These are phyloP conservation scores for Cladophialophora chaetospira DNA, from an alignment of 2,329 filamentous ascomycete species.

Conservation along the genomic window DNA sequence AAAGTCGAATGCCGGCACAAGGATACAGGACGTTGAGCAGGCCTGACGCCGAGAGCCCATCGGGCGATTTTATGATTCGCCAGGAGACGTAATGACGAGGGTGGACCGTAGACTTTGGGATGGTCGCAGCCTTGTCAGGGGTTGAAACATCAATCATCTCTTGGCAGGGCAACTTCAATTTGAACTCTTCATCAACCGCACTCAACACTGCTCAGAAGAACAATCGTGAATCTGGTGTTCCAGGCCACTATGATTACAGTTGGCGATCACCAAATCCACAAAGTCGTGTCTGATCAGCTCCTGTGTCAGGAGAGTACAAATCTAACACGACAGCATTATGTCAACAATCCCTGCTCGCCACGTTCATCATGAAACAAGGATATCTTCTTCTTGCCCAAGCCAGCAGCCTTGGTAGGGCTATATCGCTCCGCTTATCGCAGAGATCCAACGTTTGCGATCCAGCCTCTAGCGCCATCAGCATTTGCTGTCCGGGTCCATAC, in stretches of 20 bases:
- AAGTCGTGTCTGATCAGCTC: neutral
- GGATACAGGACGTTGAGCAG: neutral
- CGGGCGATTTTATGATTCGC: neutral
- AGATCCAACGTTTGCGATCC: slow-evolving; percentile 24
- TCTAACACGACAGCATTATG: neutral
- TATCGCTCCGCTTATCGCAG: slow-evolving; percentile 13
- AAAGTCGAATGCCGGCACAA: too few species aligned
- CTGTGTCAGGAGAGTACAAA: neutral
- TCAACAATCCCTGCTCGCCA: slow-evolving; percentile 21
- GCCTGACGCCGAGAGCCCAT: neutral
- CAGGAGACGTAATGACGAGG: neutral
- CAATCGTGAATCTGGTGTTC: neutral
- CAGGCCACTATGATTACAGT: neutral
- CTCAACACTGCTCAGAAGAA: neutral
- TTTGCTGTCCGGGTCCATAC: neutral
- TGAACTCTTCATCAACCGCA: neutral
- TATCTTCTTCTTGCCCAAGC: neutral
- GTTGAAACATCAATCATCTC: neutral
- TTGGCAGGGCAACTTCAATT: neutral
- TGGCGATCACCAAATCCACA: neutral
- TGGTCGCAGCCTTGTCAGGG: neutral
- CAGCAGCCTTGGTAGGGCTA: slow-evolving; percentile 5
- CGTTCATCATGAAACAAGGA: slow-evolving; percentile 20
- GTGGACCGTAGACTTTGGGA: neutral
- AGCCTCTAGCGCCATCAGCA: neutral